phyloP scores from a whole-genome alignment of 1,284 basidiomycete species.

The Cryptococcus maquisensis region DNA sequence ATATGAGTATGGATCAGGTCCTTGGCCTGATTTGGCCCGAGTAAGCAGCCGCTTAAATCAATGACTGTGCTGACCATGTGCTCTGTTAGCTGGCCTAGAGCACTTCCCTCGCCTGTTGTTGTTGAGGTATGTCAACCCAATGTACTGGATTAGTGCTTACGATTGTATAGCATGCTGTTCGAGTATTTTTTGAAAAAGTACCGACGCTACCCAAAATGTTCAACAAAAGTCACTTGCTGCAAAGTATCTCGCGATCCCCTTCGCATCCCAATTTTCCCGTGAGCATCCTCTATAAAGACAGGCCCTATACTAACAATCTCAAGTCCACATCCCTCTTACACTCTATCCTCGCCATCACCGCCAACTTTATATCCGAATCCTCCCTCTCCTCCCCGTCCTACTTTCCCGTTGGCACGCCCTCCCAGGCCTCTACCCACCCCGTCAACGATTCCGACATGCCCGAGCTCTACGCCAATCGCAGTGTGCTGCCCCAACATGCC shows the following conservation, averaged over 20 bases:
- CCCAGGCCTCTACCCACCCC: constrained; percentile 27
- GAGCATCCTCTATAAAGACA: constrained; percentile 10
- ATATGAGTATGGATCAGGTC: not conserved
- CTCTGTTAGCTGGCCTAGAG: constrained; percentile 32
- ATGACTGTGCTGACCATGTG: not conserved
- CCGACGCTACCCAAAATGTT: constrained; percentile 37
- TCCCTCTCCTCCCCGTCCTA: constrained; percentile 26
- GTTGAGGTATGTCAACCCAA: constrained; percentile 24
- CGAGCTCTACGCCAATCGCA: too few relatives aligned
- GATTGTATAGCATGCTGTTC: constrained; percentile 24
- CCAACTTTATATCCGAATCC: constrained; percentile 29
- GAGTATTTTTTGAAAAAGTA: constrained; percentile 41
- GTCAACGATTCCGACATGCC: constrained; percentile 21
- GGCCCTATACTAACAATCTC: not conserved
- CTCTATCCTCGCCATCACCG: constrained; percentile 34
- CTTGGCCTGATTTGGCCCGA: constrained; percentile 27
- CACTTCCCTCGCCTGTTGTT: constrained; percentile 30
- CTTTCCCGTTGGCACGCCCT: constrained; percentile 35
- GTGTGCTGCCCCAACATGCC: not conserved
- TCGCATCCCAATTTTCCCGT: constrained; percentile 36
- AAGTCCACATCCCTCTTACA: constrained; percentile 25
- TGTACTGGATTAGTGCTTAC: not conserved
- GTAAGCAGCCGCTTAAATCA: constrained; percentile 11
- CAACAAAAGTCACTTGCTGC: constrained; percentile 25
- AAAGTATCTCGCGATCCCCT: constrained; percentile 31